Evolutionary conservation across 257 asterid species (phyloP), one percentile per base, ranked within the genome.

Genomic region (Gentiana dahurica): DNA sequence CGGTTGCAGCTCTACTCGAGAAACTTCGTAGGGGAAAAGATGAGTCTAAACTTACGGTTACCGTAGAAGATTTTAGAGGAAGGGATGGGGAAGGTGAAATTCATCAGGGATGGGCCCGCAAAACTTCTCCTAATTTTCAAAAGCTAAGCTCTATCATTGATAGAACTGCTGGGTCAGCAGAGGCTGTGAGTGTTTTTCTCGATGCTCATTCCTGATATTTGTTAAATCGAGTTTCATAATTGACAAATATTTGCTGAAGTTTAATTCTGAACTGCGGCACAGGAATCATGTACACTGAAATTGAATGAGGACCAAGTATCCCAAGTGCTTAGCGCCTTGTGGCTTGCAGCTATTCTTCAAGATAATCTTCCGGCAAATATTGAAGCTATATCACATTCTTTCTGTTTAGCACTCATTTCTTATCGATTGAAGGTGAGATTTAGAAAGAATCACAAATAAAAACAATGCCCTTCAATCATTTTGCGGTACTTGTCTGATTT

Each of bases 381-480:
- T 51, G 98, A 87, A 85, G 93, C 97, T 57, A 78, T 87, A 8
- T 84, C 95, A n/a, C 95, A 85, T 80, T 81, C 98, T 39, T 92
- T 92, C 83, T 88, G 88, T 71, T 71, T 83, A 57, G 77, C 84
- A 12, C 84, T 88, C 12, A 64, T 81, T 64, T 77, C 92, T 24
- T 75, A 84, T 2, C 83, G 81, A 61, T 71, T 78, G 53, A 85
- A 75, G 95, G 98, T 92, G 53, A 69, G 57, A 41, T 41, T 41
- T 41, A 41, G 46, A 41, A 41, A 41, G 36, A 52, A 55, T 65
- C 49, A 54, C 55, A 34, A 15, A n/a, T 24, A 24, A 36, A 9
- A 2, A 12, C 53, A 35, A n/a, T 38, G 11, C 10, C 52, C 3
- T 49, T 53, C 11, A 13, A 24, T 41, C 53, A 7, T 58, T 51